Evolutionary conservation across 1,139 yeast genomes (phyloP).

Genomic region (Nakaseomyces nivariensis): DNA sequence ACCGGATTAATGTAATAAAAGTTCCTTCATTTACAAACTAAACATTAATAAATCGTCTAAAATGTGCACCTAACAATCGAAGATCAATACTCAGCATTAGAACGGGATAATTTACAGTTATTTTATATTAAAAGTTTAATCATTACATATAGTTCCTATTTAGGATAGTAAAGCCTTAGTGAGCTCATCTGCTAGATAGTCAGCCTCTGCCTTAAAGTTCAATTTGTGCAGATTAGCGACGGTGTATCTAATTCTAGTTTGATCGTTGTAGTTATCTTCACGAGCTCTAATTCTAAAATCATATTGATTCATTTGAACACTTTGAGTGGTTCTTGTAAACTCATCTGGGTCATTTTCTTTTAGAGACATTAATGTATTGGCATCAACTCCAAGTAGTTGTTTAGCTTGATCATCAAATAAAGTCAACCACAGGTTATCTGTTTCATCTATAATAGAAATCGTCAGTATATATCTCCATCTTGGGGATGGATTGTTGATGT

Average conservation of each 20-base stretch:
- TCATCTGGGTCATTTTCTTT: slow-evolving; percentile 40
- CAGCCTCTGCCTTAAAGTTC: slow-evolving; percentile 53
- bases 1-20: too few species aligned
- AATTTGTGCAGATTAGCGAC: slow-evolving; percentile 46
- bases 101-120: not conserved
- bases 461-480: slow-evolving; percentile 70
- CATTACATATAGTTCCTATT: not conserved
- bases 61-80: not conserved
- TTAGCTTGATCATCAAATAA: slow-evolving; percentile 80
- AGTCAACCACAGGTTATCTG: slow-evolving; percentile 82
- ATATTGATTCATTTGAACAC: slow-evolving; percentile 57
- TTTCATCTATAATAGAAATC: slow-evolving; percentile 60
- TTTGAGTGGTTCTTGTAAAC: slow-evolving; percentile 41
- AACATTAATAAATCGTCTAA: not conserved
- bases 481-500: slow-evolving; percentile 57
- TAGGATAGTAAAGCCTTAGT: slow-evolving; percentile 10
- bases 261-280: slow-evolving; percentile 76
- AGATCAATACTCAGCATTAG: too few species aligned
- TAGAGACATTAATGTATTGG: slow-evolving; percentile 51
- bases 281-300: slow-evolving; percentile 71
- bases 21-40: not conserved
- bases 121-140: not conserved
- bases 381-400: slow-evolving; percentile 56
- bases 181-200: slow-evolving; percentile 34
- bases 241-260: slow-evolving; percentile 65